Conservation (phyloP, 2,329 filamentous ascomycete genomes). For the Orbilia quercus region DNA sequence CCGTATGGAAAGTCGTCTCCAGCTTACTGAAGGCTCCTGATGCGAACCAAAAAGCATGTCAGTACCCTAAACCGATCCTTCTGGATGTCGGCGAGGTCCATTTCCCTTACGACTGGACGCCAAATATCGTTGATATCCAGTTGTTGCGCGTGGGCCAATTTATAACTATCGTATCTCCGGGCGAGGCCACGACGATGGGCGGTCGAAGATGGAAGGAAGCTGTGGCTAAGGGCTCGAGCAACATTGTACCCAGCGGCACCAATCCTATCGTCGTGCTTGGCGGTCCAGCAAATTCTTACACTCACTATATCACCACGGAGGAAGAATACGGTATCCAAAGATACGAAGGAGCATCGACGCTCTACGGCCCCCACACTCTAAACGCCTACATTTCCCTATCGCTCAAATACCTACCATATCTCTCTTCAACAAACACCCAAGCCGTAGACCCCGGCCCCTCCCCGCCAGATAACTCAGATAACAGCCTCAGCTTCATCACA, state of each 20-base stretch:
- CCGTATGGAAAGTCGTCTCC: constrained; percentile 82
- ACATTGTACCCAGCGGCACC: constrained; percentile 63
- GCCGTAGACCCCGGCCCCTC: constrained; percentile 69
- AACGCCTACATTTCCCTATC: constrained; percentile 89
- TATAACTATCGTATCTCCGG: constrained; percentile 83
- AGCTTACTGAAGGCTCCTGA: constrained; percentile 77
- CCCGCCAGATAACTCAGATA: constrained; percentile 81
- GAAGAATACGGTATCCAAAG: constrained; percentile 87
- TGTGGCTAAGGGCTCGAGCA: constrained; percentile 69
- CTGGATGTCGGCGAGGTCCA: constrained; percentile 87
- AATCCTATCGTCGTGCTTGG: constrained; percentile 78
- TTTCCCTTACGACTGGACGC: constrained; percentile 84
- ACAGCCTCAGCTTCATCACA: constrained; percentile 82
- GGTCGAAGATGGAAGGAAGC: constrained; percentile 86
- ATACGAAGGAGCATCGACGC: constrained; percentile 93
- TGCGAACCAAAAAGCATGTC: constrained; percentile 77
- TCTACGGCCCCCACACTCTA: constrained; percentile 84
- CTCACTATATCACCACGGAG: constrained; percentile 81
- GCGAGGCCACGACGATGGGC: constrained; percentile 92
- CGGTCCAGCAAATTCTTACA: constrained; percentile 89
- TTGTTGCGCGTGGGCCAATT: constrained; percentile 84
- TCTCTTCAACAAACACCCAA: constrained; percentile 67
- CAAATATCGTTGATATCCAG: constrained; percentile 91
- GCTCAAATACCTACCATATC: constrained; percentile 75
- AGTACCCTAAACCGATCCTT: constrained; percentile 83